Evolutionary conservation across 2,329 filamentous ascomycete genomes (phyloP).

Genomic region (Paecilomyces sp.): DNA sequence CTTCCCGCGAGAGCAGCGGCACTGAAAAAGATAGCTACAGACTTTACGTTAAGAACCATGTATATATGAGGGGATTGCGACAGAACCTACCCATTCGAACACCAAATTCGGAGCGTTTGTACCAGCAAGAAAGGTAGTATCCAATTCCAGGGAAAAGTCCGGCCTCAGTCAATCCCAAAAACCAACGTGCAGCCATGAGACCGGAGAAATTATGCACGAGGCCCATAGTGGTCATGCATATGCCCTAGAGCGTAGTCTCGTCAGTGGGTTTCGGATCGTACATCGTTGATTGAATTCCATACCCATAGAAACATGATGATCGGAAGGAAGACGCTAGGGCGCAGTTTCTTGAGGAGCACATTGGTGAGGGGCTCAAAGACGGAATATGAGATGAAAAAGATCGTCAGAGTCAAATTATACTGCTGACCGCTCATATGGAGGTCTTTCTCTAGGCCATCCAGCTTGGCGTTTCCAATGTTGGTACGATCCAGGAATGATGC

Average conservation of each 20-base stretch:
- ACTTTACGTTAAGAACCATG: neutral
- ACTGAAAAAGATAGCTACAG: slow-evolving; percentile 70
- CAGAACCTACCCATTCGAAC: slow-evolving; percentile 46
- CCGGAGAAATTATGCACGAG: slow-evolving; percentile 41
- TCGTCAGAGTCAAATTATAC: slow-evolving; percentile 69
- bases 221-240: slow-evolving; percentile 40
- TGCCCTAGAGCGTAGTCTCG: slow-evolving; percentile 25
- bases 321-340: slow-evolving; percentile 73
- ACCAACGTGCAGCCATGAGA: slow-evolving; percentile 42
- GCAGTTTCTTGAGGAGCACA: slow-evolving; percentile 66
- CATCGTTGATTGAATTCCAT: slow-evolving; percentile 21
- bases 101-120: slow-evolving; percentile 70
- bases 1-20: slow-evolving; percentile 74
- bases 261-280: slow-evolving; percentile 31
- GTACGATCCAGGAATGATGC: slow-evolving; percentile 46
- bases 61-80: neutral
- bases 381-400: slow-evolving; percentile 83
- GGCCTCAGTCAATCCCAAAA: slow-evolving; percentile 34
- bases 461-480: slow-evolving; percentile 68
- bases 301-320: slow-evolving; percentile 63
- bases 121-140: slow-evolving; percentile 81
- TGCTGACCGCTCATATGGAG: slow-evolving; percentile 56
- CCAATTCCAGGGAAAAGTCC: slow-evolving; percentile 64
- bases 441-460: slow-evolving; percentile 51
- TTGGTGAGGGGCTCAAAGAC: slow-evolving; percentile 71